Evolutionary conservation across 2,329 filamentous ascomycete genomes (phyloP).

Genomic region (Parastagonospora avenae): DNA sequence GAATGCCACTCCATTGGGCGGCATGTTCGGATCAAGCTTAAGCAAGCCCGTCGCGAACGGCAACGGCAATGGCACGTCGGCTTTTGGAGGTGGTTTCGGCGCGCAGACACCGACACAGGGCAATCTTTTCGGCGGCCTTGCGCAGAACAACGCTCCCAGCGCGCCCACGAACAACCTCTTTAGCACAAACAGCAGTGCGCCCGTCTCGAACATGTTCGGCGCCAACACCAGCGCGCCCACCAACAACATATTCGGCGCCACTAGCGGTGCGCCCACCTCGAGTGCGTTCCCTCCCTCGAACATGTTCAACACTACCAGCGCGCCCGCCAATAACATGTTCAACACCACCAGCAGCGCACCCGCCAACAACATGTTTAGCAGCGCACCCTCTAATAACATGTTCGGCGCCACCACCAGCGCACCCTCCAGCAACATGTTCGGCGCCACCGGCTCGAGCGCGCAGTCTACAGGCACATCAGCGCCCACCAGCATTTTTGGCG

Average conservation of each 20-base stretch:
- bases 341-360: slow-evolving; percentile 13
- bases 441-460: slow-evolving; percentile 16
- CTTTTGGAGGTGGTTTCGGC: slow-evolving; percentile 29
- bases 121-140: slow-evolving; percentile 24
- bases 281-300: slow-evolving; percentile 17
- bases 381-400: slow-evolving; percentile 15
- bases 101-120: slow-evolving; percentile 17
- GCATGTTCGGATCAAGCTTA: slow-evolving; percentile 21
- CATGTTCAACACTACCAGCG: slow-evolving; percentile 11
- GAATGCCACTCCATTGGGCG: no score
- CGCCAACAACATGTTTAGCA: slow-evolving; percentile 15
- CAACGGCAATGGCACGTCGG: slow-evolving; percentile 7
- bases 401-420: slow-evolving; percentile 15
- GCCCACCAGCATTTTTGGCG: slow-evolving; percentile 15
- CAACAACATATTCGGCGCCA: slow-evolving; percentile 19
- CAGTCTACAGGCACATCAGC: slow-evolving; percentile 18
- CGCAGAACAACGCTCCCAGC: slow-evolving; percentile 22
- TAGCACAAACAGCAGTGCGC: slow-evolving; percentile 13
- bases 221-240: slow-evolving; percentile 6
- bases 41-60: slow-evolving; percentile 29
- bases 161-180: slow-evolving; percentile 14
- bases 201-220: slow-evolving; percentile 13
- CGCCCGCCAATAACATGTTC: slow-evolving; percentile 14
- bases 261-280: slow-evolving; percentile 15
- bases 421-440: slow-evolving; percentile 16